phyloP scores from a whole-genome alignment of 1,139 yeast species.

The Blastobotrys illinoisensis region DNA sequence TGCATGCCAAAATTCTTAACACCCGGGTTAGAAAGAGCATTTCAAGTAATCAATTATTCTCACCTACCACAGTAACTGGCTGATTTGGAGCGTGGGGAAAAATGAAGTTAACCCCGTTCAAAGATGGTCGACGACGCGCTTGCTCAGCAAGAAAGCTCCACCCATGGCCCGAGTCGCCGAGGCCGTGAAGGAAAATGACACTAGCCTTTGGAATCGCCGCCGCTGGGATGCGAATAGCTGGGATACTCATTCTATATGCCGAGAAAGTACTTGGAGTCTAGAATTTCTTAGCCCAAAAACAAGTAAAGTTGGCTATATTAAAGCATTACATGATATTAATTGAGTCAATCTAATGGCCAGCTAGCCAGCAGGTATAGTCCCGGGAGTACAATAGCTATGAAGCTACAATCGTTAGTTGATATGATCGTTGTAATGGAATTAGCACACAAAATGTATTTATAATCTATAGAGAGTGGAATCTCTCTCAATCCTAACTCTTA shows the following conservation, averaged over 20 bases:
- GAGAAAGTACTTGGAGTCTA: neutral
- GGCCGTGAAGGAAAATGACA: conserved; percentile 78
- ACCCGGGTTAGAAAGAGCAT: neutral
- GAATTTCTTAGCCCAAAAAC: too few species aligned
- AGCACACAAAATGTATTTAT: too few species aligned
- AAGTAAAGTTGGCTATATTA: too few species aligned
- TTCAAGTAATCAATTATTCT: neutral
- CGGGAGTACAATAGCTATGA: too few species aligned
- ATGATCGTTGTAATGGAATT: too few species aligned
- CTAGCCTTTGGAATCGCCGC: conserved; percentile 43
- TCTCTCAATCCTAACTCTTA: too few species aligned
- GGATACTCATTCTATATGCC: conserved; percentile 11
- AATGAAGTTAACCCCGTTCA: conserved; percentile 63
- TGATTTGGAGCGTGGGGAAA: conserved; percentile 83
- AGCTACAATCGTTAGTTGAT: too few species aligned
- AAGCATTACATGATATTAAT: too few species aligned
- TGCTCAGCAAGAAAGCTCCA: conserved; percentile 67
- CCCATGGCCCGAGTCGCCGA: conserved; percentile 87
- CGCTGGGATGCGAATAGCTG: conserved; percentile 27
- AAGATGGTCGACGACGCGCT: conserved; percentile 33
- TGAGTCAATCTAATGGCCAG: too few species aligned
- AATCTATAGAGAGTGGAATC: too few species aligned
- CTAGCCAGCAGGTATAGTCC: too few species aligned
- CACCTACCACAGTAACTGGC: conserved; percentile 50
- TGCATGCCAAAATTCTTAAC: conserved; percentile 49